Base-by-base conservation (phyloP, 495 filamentous ascomycete genomes). In the Penicillium mononematosum region DNA sequence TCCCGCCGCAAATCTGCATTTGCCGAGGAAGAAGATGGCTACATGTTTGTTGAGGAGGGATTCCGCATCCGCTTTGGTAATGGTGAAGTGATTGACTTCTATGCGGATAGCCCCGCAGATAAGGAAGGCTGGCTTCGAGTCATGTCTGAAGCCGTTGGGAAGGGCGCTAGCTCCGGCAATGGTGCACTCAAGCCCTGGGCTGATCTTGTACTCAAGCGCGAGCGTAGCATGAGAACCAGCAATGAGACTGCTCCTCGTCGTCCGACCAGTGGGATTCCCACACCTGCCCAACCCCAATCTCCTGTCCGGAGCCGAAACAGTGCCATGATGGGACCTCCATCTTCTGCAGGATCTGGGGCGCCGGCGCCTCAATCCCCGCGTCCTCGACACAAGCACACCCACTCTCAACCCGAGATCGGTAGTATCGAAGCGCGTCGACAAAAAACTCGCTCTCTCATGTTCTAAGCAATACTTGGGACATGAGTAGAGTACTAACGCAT, bases 41-140 rank as follows among this genome's bases (percentile, higher is more conserved):
- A 98, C 76, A 96, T 97, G 91, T 98, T 98, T 63, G 94, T 98
- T 22, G 94, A 98, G 72, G 95, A 98, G 69, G 94, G 95, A 12
- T 98, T 98, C 84, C 89, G 94, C 34, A 93, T 98, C 69, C 90
- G 92, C 51, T 98, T 98, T 72, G 92, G 88, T 57, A 98, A 98
- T 67, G 94, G 94, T 48, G 94, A 98, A 74, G 85, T 93, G 41
- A 98, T 98, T 59, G 94, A 98, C 70, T 98, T 98, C 73, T 98
- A 98, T 62, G 95, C 94, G 59, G 94, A 98, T 70, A 90, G 82
- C 36, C 78, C 84, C 1, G 82, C 80, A 47, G 87, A 91, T 62
- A 98, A 98, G 71, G 88, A 95, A 14, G 89, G 84, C 50, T 98
- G 94, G 94, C 93, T 98, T 85, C 86, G 86, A 59, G 90, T 91